phyloP scores from a whole-genome alignment of 495 filamentous ascomycete genomes.

The Aspergillus mulundensis region DNA sequence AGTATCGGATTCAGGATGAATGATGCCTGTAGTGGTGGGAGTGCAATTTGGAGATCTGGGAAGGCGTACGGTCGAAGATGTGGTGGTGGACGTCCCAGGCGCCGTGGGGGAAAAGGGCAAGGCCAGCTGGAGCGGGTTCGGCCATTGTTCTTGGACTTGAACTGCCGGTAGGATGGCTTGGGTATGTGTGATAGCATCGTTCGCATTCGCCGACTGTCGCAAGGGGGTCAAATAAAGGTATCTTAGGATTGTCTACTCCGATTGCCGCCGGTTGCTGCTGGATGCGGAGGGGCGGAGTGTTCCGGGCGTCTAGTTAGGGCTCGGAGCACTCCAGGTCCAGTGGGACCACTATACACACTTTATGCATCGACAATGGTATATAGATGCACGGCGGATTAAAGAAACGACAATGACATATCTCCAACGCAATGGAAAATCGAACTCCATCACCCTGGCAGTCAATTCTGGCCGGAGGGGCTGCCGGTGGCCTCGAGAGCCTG shows the following conservation, averaged over 20 bases:
- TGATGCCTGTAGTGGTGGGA: too few relatives aligned
- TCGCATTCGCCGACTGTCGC: neutral
- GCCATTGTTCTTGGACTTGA: too few relatives aligned
- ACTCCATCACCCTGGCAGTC: slow-evolving; percentile 16
- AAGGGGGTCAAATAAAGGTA: neutral
- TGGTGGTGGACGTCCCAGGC: slow-evolving; percentile 28
- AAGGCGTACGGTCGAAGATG: slow-evolving; percentile 22
- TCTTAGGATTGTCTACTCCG: neutral
- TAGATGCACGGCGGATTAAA: too few relatives aligned
- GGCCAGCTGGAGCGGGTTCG: neutral
- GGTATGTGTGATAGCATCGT: neutral
- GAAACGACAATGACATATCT: neutral
- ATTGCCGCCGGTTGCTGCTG: neutral
- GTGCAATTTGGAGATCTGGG: too few relatives aligned
- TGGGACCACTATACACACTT: neutral
- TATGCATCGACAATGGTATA: neutral
- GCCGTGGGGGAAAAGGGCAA: slow-evolving; percentile 20
- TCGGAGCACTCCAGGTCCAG: neutral
- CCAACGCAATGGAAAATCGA: neutral
- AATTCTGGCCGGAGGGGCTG: slow-evolving; percentile 20
- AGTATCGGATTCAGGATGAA: neutral
- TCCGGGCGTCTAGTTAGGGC: neutral
- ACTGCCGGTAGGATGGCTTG: too few relatives aligned
- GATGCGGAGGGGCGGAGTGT: neutral
- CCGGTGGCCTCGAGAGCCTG: slow-evolving; percentile 18